These are phyloP conservation scores for Pythium brachiatum DNA, from an alignment of 352 stramenopile genomes.

Conservation along the genomic window DNA sequence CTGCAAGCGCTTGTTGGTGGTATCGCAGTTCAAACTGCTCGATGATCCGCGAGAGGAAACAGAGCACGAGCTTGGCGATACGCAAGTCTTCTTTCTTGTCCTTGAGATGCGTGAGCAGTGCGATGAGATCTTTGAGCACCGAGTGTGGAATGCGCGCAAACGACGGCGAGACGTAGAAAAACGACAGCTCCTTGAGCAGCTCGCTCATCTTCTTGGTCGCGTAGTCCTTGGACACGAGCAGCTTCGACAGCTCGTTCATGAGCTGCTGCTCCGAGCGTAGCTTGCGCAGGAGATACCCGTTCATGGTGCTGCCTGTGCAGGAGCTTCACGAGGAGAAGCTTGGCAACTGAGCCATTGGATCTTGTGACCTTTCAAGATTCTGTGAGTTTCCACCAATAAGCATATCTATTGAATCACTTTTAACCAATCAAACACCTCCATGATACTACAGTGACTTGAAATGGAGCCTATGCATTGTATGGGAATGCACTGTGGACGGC, in stretches of 20 bases:
- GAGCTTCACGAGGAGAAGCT: too few species aligned
- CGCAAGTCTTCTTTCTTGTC: constrained; percentile 83
- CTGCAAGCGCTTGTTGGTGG: constrained; percentile 21
- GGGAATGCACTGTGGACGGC: too few species aligned
- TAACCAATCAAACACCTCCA: too few species aligned
- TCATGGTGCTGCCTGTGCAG: too few species aligned
- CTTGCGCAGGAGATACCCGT: constrained; percentile 65
- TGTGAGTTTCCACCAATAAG: not conserved
- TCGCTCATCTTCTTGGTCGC: constrained; percentile 70
- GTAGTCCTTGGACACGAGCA: constrained; percentile 54
- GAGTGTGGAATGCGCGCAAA: constrained; percentile 50
- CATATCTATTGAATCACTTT: not conserved
- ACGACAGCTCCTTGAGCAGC: constrained; percentile 63
- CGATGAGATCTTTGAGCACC: constrained; percentile 62
- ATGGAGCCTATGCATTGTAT: too few species aligned
- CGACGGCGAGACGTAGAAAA: constrained; percentile 67
- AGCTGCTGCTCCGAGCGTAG: constrained; percentile 81
- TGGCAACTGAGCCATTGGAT: too few species aligned
- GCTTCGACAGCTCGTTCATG: constrained; percentile 75
- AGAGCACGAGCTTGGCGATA: constrained; percentile 58
- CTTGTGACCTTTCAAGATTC: constrained; percentile 1
- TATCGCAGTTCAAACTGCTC: constrained; percentile 60
- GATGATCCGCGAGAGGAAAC: constrained; percentile 54
- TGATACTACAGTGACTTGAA: too few species aligned
- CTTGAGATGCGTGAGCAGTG: constrained; percentile 64